These are phyloP conservation scores for Tieghemiomyces parasiticus DNA, from an alignment of 192 early-diverging fungal genomes.

Conservation along the genomic window DNA sequence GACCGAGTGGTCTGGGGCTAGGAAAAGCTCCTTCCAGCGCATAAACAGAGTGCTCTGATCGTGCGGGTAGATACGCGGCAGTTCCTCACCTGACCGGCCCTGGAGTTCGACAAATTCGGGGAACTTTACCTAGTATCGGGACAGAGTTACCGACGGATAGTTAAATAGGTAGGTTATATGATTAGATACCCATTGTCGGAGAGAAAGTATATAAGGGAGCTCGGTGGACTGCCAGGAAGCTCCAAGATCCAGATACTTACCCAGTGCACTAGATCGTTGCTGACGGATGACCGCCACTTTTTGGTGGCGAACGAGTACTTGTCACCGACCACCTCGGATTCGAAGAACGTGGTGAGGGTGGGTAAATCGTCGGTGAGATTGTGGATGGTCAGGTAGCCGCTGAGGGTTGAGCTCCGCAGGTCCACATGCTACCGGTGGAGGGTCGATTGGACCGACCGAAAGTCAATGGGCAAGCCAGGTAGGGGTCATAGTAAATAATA, in stretches of 20 bases:
- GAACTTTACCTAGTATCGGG: conserved; percentile 17
- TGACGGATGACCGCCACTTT: conserved; percentile 70
- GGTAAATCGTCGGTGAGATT: conserved; percentile 67
- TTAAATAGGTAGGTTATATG: neutral
- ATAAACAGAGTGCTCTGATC: conserved; percentile 58
- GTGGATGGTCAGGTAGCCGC: conserved; percentile 72
- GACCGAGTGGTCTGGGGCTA: conserved; percentile 75
- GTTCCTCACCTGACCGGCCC: conserved; percentile 28
- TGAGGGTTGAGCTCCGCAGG: conserved; percentile 47
- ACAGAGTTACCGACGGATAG: conserved; percentile 16
- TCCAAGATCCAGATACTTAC: conserved; percentile 26
- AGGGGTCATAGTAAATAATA: neutral
- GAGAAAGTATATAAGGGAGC: too few relatives aligned
- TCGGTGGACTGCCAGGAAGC: too few relatives aligned
- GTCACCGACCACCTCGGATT: conserved; percentile 74
- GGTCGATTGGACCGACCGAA: too few relatives aligned
- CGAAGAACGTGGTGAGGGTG: conserved; percentile 72
- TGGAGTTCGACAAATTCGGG: conserved; percentile 22
- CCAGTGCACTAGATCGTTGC: conserved; percentile 64
- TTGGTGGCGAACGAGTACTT: conserved; percentile 61
- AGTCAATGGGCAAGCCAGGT: neutral
- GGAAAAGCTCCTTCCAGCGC: conserved; percentile 89
- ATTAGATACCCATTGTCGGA: neutral
- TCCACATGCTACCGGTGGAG: conserved; percentile 48
- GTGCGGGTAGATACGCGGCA: conserved; percentile 25